These are phyloP conservation scores for Globisporangium emineosum DNA, from an alignment of 352 stramenopile species.

Conservation along the genomic window DNA sequence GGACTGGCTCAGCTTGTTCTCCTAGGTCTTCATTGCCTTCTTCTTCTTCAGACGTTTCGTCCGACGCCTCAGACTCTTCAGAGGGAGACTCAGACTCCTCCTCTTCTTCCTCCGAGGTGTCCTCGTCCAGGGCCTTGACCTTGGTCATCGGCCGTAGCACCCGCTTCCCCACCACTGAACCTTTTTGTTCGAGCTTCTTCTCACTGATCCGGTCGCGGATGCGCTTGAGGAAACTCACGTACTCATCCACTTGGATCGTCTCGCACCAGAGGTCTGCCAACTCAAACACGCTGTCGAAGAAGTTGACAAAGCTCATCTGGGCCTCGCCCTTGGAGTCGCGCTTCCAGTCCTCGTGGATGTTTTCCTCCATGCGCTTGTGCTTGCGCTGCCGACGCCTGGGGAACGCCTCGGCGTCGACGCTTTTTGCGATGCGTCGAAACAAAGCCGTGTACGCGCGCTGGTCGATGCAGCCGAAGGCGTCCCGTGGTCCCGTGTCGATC, in stretches of 20 bases:
- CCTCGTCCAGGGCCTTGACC: constrained; percentile 46
- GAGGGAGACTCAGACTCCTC: constrained; percentile 15
- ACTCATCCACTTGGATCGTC: constrained; percentile 63
- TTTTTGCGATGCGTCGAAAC: constrained; percentile 57
- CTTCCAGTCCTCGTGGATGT: constrained; percentile 61
- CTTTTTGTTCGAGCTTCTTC: too few species aligned
- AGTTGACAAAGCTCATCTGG: constrained; percentile 61
- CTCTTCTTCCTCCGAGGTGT: constrained; percentile 29
- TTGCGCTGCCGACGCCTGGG: constrained; percentile 2
- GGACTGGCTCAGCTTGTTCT: not conserved
- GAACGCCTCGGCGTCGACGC: constrained; percentile 40
- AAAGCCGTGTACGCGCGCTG: constrained; percentile 44
- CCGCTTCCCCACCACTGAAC: constrained; percentile 21
- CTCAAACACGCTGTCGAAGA: constrained; percentile 77
- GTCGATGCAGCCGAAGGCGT: constrained; percentile 60
- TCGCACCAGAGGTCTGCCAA: constrained; percentile 74
- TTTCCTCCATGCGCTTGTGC: constrained; percentile 35
- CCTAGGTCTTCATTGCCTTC: not conserved
- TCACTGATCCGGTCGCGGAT: constrained; percentile 40
- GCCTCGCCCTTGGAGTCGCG: constrained; percentile 53
- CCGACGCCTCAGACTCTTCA: constrained; percentile 11
- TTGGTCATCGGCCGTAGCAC: constrained; percentile 43
- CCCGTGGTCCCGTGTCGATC: constrained; percentile 46
- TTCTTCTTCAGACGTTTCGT: not conserved
- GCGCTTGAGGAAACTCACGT: constrained; percentile 48